Percentiles rank a stretch among this genome's conserved stretches.
Evolutionary conservation across 2,329 filamentous ascomycete genomes (phyloP).

Genomic region (Fusarium coffeatum): DNA sequence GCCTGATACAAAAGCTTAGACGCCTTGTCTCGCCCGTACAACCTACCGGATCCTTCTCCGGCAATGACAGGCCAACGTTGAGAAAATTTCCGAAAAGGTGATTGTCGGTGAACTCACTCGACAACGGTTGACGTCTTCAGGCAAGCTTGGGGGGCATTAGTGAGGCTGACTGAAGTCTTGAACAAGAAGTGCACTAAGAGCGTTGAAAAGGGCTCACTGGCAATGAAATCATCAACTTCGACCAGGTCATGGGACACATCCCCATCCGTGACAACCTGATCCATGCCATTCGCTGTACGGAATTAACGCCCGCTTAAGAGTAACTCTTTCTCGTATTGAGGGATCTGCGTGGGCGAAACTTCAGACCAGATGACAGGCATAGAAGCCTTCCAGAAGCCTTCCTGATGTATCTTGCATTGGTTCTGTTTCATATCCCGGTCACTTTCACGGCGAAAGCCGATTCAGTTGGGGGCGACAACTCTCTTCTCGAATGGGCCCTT

Average conservation of each 20-base stretch:
- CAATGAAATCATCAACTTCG: constrained; percentile 9
- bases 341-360: constrained; percentile 12
- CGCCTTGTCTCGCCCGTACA: constrained; percentile 23
- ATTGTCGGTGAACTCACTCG: constrained; percentile 14
- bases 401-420: constrained; percentile 35
- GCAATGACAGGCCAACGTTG: constrained; percentile 19
- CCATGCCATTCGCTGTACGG: constrained; percentile 18
- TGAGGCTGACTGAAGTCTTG: constrained; percentile 33
- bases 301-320: constrained; percentile 15
- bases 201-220: constrained; percentile 23
- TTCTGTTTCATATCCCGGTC: constrained; percentile 21
- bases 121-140: neutral
- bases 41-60: constrained; percentile 29
- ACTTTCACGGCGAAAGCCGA: constrained; percentile 18
- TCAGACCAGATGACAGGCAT: constrained; percentile 10
- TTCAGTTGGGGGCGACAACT: constrained; percentile 10
- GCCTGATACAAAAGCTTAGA: constrained; percentile 18
- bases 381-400: constrained; percentile 45
- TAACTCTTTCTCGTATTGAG: constrained; percentile 23
- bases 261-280: constrained; percentile 14
- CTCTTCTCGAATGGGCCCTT: neutral
- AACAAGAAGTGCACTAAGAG: constrained; percentile 5
- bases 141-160: constrained; percentile 10
- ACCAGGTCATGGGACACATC: constrained; percentile 14
- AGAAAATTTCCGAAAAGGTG: constrained; percentile 16